Conservation (phyloP, 148 eudicot species). For the Amaranthus palmeri region DNA sequence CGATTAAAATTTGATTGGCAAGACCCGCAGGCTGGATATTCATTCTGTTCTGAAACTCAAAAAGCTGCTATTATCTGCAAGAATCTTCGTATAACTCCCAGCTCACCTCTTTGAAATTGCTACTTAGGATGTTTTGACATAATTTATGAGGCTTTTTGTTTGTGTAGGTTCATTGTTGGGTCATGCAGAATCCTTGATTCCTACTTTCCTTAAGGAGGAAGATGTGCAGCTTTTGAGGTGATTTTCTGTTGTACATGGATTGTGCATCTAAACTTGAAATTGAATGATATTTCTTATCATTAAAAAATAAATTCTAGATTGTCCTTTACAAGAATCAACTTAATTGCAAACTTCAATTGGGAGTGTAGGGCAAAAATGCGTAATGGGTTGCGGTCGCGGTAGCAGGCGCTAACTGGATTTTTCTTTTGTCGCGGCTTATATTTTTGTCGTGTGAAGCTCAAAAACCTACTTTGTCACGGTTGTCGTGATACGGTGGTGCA, state of each 20-base stretch:
- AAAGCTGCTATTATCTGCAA: slow-evolving; percentile 52
- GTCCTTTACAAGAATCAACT: background rate
- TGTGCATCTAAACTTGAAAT: background rate
- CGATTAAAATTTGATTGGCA: slow-evolving; percentile 49
- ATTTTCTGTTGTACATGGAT: slow-evolving; percentile 1
- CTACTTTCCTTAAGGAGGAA: slow-evolving; percentile 72
- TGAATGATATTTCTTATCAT: background rate
- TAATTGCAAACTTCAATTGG: no score
- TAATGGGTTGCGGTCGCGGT: no score
- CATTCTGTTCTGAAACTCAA: slow-evolving; percentile 36
- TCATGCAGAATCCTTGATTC: slow-evolving; percentile 87
- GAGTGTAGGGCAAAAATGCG: no score
- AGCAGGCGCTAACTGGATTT: no score
- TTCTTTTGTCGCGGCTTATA: no score
- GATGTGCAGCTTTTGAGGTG: slow-evolving; percentile 96
- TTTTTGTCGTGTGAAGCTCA: no score
- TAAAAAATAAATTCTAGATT: background rate
- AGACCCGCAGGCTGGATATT: slow-evolving; percentile 32
- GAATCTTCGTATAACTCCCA: slow-evolving; percentile 53
- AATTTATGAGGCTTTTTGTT: slow-evolving; percentile 18
- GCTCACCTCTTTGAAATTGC: background rate
- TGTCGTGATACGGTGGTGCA: no score
- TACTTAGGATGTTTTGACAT: slow-evolving; percentile 2
- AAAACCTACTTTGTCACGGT: no score
- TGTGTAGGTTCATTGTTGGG: slow-evolving; percentile 77